Percentiles rank a stretch among this genome's conserved stretches.
Evolutionary conservation across 441 rosid genomes (phyloP).

Genomic region (Corymbia citriodora): DNA sequence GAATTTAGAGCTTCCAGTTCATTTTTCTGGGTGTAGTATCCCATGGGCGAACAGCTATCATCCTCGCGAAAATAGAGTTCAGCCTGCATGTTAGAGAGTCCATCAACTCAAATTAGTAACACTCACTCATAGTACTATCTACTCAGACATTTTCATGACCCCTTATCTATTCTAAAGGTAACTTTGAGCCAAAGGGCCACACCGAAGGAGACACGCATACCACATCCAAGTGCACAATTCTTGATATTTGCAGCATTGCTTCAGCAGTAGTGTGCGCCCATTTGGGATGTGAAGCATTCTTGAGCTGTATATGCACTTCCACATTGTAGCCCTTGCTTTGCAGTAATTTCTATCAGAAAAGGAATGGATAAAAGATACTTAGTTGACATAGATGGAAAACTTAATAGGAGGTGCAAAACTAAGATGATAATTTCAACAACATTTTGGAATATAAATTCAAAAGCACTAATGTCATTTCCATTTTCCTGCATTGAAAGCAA

Average conservation of each 20-base stretch:
- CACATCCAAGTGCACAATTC: slow-evolving; percentile 75
- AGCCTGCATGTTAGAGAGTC: slow-evolving; percentile 45
- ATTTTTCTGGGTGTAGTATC: slow-evolving; percentile 54
- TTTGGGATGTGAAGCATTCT: slow-evolving; percentile 26
- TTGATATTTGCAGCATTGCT: slow-evolving; percentile 49
- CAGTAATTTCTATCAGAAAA: slow-evolving; percentile 47
- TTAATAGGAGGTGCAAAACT: background rate
- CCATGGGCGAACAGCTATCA: slow-evolving; percentile 26
- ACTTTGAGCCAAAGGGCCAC: background rate
- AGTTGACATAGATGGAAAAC: background rate
- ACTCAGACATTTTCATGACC: background rate
- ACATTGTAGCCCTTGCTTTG: slow-evolving; percentile 40
- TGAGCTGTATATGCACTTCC: slow-evolving; percentile 34
- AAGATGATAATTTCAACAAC: background rate
- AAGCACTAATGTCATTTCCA: background rate
- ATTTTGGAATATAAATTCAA: background rate
- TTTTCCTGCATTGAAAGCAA: background rate
- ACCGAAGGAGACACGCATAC: slow-evolving; percentile 13
- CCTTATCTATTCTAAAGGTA: background rate
- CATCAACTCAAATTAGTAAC: background rate
- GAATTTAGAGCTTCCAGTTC: slow-evolving; percentile 73
- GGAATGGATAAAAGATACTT: background rate
- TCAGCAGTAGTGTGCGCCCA: slow-evolving; percentile 28
- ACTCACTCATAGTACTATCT: background rate
- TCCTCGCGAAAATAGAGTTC: slow-evolving; percentile 73